Evolutionary conservation across 2,329 filamentous ascomycete genomes (phyloP), one percentile per base, ranked within the genome.

Genomic region (Neonectria punicea): DNA sequence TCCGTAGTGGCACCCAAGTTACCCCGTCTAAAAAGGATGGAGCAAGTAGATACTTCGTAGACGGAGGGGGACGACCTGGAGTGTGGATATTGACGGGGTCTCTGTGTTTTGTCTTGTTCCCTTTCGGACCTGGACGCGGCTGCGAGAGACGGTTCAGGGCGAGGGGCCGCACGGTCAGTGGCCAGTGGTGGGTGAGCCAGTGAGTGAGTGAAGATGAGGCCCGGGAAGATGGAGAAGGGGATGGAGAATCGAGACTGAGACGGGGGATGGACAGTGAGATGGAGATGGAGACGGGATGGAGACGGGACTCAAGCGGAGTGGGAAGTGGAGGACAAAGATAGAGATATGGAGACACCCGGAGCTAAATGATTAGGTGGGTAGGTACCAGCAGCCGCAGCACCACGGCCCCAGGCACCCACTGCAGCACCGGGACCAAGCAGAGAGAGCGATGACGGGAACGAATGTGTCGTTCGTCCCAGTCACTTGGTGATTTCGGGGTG

Each of bases 381-480:
- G 44, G 53, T 57, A 53, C 57, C 57, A 46, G 49, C 47, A 46
- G 49, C 28, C 36, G 28, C 14, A 14, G 61, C 20, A 20, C 25
- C 25, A 25, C 41, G 53, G n/a, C 16, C 36, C 14, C 14, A 2
- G 36, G 50, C 22, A 36, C 41, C 18, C 36, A 39, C 36, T 39
- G 36, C 6, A 47, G 43, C 46, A 32, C 46, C 18, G 30, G 56
- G 46, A 36, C 41, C 47, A 44, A 50, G 50, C 28, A 44, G 18
- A 58, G 16, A 20, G 32, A 39, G 25, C 43, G 61, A 64, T 64
- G 61, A 64, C 61, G 61, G 61, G 61, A 64, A 51, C 20, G 18
- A 64, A 64, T 64, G 61, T 64, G 61, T 64, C 61, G 61, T 63
- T 58, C 57, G 50, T 44, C 43, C 50, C 43, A 50, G 39, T 58